Percentiles rank a stretch among this genome's conserved stretches.
Evolutionary conservation across 2,329 filamentous ascomycete genomes (phyloP).

Genomic region (Paraconiothyrium brasiliense): DNA sequence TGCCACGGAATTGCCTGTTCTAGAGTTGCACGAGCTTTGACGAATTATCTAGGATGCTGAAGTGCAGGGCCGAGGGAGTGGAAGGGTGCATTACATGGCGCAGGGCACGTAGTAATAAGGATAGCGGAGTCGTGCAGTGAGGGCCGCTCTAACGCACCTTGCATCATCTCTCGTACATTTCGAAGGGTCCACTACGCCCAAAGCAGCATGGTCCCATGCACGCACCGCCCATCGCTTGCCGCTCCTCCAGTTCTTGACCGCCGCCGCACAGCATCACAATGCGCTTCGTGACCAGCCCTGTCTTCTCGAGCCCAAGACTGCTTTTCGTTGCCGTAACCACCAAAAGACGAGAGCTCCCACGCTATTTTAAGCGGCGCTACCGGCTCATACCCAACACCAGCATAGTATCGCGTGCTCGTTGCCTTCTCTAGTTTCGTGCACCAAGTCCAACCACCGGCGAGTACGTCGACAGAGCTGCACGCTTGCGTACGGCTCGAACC

Average conservation of each 20-base stretch:
- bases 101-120: slow-evolving; percentile 2
- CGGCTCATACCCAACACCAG: no score
- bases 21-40: background rate
- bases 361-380: no score
- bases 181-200: background rate
- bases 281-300: background rate
- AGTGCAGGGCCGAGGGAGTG: background rate
- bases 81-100: slow-evolving; percentile 14
- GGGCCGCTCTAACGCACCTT: slow-evolving; percentile 19
- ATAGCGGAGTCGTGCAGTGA: slow-evolving; percentile 7
- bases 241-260: slow-evolving; percentile 19
- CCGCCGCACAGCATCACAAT: slow-evolving; percentile 17
- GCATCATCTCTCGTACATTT: slow-evolving; percentile 8
- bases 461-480: slow-evolving; percentile 1
- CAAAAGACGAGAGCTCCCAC: no score
- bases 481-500: background rate
- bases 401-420: background rate
- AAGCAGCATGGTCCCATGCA: slow-evolving; percentile 8
- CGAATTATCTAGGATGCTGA: background rate
- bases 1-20: background rate
- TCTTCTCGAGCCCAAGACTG: background rate
- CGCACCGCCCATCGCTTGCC: slow-evolving; percentile 14
- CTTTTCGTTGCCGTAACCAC: background rate
- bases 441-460: background rate
- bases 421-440: background rate